phyloP scores from a whole-genome alignment of 1,284 basidiomycete genomes.

The Rhodotorula mucilaginosa region DNA sequence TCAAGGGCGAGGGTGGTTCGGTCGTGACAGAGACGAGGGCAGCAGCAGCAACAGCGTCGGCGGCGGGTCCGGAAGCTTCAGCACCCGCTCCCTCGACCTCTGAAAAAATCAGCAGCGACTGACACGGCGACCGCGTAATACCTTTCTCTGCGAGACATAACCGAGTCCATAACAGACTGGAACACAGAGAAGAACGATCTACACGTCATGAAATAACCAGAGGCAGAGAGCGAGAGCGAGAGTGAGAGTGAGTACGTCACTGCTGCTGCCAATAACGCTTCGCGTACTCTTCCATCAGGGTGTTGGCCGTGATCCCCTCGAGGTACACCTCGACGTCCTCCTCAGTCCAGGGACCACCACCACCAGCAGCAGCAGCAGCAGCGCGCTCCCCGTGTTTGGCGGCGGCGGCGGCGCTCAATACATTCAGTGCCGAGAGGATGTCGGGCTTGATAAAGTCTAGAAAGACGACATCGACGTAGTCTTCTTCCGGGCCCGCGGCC shows the following conservation, averaged over 20 bases:
- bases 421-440: conserved; percentile 39
- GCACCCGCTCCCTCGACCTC: not conserved
- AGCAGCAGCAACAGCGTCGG: not conserved
- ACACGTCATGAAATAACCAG: too few species aligned
- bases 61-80: not conserved
- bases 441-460: conserved; percentile 44
- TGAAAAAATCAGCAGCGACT: too few species aligned
- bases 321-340: conserved; percentile 35
- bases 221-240: not conserved
- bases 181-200: too few species aligned
- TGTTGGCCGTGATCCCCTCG: conserved; percentile 33
- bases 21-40: not conserved
- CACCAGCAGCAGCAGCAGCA: not conserved
- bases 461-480: conserved; percentile 40
- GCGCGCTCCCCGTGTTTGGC: conserved; percentile 8
- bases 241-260: not conserved
- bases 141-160: too few species aligned
- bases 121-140: too few species aligned
- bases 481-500: too few species aligned
- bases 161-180: too few species aligned
- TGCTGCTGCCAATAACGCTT: conserved; percentile 30
- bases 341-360: not conserved
- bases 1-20: not conserved
- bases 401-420: conserved; percentile 4
- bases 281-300: conserved; percentile 37